Evolutionary conservation across 805 yeast genomes (phyloP), one percentile per base, ranked within the genome.

Genomic region (Candida xyloterini): DNA sequence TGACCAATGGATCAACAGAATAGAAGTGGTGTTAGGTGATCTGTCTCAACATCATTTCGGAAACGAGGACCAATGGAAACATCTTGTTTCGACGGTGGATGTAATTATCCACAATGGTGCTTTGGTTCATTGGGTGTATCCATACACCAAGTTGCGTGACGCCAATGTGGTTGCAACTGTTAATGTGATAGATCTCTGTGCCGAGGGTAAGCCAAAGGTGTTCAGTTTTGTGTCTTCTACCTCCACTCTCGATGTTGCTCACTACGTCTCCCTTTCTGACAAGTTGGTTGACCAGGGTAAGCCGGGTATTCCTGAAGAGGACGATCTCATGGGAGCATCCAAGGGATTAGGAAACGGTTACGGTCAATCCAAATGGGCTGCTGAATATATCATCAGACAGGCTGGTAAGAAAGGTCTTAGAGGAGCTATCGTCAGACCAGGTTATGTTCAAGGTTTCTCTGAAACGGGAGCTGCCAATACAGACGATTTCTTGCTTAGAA

Each of bases 351-450:
- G 89, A 20, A 84, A 82, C 44, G 99, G 99, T 13, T 93, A 93
- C 59, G 99, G 99, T 32, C 99, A 95, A 68, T 78, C 93, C 51
- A 93, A 93, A 63, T 93, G 99, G 99, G 88, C 89, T 26, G 95
- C 96, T 20, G 99, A 93, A 66, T 78, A 85, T 53, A 71, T 93
- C 32, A 79, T 88, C 45, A 79, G 98, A 59, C 72, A 73, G 40
- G 99, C 99, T 6, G 98, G 97, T 30, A 74, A 75, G 40, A 68
- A 81, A 38, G 99, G 99, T 7, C 73, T 95, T 49, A 72, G 80
- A 47, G 99, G 98, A 26, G 77, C 90, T 38, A 81, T 93, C 52
- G 78, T 91, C 27, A 79, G 99, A 64, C 98, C 99, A 2, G 99
- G 99, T 31, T 93, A 93, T 56, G 89, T 93, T 34, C 83, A 95